These are phyloP conservation scores for Plasmodium gonderi DNA, from an alignment of 169 alveolate genomes.

Conservation along the genomic window DNA sequence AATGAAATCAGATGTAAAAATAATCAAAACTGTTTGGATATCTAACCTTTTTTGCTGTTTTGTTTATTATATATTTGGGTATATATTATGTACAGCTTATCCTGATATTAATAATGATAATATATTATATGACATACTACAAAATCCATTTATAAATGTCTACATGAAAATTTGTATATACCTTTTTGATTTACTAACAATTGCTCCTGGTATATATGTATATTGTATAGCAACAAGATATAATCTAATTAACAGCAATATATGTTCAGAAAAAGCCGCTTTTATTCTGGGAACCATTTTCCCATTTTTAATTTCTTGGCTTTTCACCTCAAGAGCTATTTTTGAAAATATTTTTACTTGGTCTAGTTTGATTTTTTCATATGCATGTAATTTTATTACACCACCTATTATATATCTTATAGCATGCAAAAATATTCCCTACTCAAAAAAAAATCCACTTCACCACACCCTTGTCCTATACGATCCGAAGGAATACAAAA, in stretches of 20 bases:
- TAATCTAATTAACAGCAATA: conserved; percentile 82
- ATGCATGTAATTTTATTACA: conserved; percentile 75
- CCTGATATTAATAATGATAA: conserved; percentile 65
- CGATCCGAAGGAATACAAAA: conserved; percentile 61
- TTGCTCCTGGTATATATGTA: conserved; percentile 82
- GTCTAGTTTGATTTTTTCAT: conserved; percentile 72
- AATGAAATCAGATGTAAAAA: conserved; percentile 83
- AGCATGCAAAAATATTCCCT: conserved; percentile 75
- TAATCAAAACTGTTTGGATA: conserved; percentile 79
- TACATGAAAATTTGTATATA: conserved; percentile 74
- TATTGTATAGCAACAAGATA: conserved; percentile 82
- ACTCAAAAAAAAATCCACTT: conserved; percentile 59
- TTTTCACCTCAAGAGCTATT: conserved; percentile 67
- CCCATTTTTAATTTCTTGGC: conserved; percentile 82
- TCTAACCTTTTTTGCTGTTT: conserved; percentile 79
- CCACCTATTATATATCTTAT: conserved; percentile 72
- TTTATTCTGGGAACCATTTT: conserved; percentile 78
- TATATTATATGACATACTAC: conserved; percentile 61
- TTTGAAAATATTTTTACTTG: conserved; percentile 70
- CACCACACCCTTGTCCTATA: conserved; percentile 53
- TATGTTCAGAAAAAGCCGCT: conserved; percentile 75
- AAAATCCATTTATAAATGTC: conserved; percentile 70
- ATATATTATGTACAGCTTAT: conserved; percentile 73
- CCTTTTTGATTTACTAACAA: conserved; percentile 78
- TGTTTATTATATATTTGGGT: conserved; percentile 79